These are phyloP conservation scores for Pisolithus thermaeus DNA, from an alignment of 1,284 basidiomycete species.

Conservation along the genomic window DNA sequence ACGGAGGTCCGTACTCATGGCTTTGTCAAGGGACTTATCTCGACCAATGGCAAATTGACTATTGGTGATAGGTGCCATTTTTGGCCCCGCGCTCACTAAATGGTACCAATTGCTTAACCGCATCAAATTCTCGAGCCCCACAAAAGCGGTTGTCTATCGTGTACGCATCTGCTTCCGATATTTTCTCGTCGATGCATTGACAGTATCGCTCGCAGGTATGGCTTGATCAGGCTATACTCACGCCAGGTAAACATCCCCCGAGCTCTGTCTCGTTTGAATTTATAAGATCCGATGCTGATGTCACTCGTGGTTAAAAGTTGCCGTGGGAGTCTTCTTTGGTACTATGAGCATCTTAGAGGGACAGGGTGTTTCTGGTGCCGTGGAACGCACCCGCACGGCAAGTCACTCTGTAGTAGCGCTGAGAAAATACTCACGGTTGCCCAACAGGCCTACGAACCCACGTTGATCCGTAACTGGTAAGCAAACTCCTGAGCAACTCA, in stretches of 20 bases:
- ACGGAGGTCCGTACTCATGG: conserved; percentile 48
- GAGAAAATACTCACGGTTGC: neutral
- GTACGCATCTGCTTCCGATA: conserved; percentile 32
- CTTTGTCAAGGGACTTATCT: neutral
- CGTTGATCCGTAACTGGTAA: conserved; percentile 69
- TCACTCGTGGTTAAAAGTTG: conserved; percentile 35
- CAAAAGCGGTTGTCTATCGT: conserved; percentile 51
- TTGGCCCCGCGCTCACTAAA: conserved; percentile 67
- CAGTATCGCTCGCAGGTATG: conserved; percentile 46
- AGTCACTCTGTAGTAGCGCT: conserved; percentile 12
- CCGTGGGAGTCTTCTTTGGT: conserved; percentile 68
- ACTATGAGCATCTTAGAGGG: conserved; percentile 72
- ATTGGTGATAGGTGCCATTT: conserved; percentile 45
- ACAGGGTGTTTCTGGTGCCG: conserved; percentile 48
- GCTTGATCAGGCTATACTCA: conserved; percentile 68
- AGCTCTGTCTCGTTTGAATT: neutral
- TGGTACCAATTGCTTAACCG: conserved; percentile 66
- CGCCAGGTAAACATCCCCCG: conserved; percentile 43
- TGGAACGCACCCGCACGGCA: conserved; percentile 51
- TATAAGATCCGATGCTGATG: neutral
- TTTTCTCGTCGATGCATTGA: conserved; percentile 1
- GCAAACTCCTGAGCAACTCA: conserved; percentile 7
- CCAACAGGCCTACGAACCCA: conserved; percentile 57
- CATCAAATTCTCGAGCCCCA: conserved; percentile 56
- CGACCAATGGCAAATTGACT: conserved; percentile 3